phyloP scores from a whole-genome alignment of 768 basidiomycete genomes.

The Boletus insuetus region DNA sequence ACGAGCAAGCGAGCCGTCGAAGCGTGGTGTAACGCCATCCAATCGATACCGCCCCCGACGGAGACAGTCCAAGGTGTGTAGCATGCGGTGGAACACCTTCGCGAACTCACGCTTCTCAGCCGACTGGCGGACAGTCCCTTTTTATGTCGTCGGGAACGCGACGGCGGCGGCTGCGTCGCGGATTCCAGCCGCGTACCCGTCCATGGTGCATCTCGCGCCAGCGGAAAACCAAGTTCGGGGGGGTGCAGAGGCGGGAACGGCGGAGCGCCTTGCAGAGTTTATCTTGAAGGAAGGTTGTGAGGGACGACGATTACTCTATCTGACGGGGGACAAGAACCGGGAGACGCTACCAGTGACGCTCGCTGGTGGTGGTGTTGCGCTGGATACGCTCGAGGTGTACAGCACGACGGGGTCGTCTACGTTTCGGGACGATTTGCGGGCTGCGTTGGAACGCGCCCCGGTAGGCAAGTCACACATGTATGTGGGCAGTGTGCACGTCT shows the following conservation, averaged over 20 bases:
- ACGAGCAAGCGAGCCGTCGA: conserved; percentile 80
- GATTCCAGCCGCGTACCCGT: conserved; percentile 29
- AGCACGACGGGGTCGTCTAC: conserved; percentile 55
- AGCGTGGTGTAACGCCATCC: conserved; percentile 54
- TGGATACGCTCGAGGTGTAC: conserved; percentile 65
- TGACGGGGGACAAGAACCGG: conserved; percentile 86
- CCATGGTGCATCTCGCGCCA: conserved; percentile 37
- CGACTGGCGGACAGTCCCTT: conserved; percentile 58
- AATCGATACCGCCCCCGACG: conserved; percentile 1
- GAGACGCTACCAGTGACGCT: conserved; percentile 61
- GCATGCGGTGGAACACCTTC: not conserved
- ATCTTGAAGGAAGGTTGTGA: conserved; percentile 44
- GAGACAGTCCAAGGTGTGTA: conserved; percentile 14
- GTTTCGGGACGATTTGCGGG: conserved; percentile 45
- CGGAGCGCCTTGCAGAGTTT: conserved; percentile 62
- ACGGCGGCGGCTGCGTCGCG: conserved; percentile 49
- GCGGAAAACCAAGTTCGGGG: conserved; percentile 38
- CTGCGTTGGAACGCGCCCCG: conserved; percentile 25
- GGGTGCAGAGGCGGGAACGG: conserved; percentile 55
- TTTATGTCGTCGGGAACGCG: conserved; percentile 75
- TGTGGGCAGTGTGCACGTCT: not conserved
- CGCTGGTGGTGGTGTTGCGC: conserved; percentile 38
- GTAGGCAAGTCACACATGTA: conserved; percentile 21
- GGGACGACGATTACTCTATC: conserved; percentile 51
- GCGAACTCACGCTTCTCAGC: conserved; percentile 21